Evolutionary conservation across 75 land plant genomes (phyloP).

Genomic region (Pinus taeda): DNA sequence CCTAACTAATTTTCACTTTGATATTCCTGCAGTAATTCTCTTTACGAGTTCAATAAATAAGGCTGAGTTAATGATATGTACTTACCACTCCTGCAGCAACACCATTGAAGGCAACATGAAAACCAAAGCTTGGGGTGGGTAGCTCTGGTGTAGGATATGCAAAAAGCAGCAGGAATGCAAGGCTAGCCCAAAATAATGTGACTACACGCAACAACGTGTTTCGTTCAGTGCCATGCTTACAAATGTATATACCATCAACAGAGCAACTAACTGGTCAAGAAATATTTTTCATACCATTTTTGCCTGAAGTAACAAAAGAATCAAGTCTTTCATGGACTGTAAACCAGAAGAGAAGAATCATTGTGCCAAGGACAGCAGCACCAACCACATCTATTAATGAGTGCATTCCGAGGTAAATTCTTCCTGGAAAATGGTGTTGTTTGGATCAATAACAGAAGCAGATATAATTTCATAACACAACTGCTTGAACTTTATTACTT

Average conservation of each 20-base stretch:
- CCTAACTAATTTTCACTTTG: background rate
- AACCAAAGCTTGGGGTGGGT: conserved; percentile 93
- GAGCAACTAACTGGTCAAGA: background rate
- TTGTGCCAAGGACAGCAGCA: conserved; percentile 64
- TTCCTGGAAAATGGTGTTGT: conserved; percentile 38
- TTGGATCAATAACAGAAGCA: background rate
- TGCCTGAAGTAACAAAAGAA: conserved; percentile 64
- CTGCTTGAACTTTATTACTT: background rate
- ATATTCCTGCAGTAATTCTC: background rate
- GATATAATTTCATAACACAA: background rate
- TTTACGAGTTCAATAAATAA: background rate
- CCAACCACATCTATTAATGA: conserved; percentile 70
- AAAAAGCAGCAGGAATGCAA: conserved; percentile 72
- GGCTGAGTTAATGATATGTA: background rate
- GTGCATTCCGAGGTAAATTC: conserved; percentile 97
- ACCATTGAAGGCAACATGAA: conserved; percentile 81
- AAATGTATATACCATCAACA: background rate
- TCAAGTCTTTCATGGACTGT: conserved; percentile 61
- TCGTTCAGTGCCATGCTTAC: background rate
- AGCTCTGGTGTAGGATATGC: conserved; percentile 94
- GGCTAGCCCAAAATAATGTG: conserved; percentile 61
- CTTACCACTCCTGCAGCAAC: conserved; percentile 97
- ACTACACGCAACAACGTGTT: conserved; percentile 39
- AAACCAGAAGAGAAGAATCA: conserved; percentile 64
- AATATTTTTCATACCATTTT: conserved; percentile 60